Base-by-base conservation (phyloP, 305 asterid genomes). In the Lippia alba region DNA sequence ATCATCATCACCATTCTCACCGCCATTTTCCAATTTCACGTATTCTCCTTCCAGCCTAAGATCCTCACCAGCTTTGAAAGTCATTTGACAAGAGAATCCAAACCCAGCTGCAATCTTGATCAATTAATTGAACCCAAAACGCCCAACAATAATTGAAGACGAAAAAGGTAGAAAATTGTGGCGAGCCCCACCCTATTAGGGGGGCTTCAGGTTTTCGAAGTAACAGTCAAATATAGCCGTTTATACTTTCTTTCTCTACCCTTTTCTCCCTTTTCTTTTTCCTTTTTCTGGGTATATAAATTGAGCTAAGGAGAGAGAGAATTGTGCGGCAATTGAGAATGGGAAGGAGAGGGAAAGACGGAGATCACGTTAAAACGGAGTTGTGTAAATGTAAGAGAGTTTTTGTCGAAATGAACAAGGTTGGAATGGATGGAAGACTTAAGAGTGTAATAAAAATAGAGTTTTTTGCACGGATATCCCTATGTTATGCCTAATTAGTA, bases 21-120 rank as follows among this genome's bases (percentile, higher is more conserved):
- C 64, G 24, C 70, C 81, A 51, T 33, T 80, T 72, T 79, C 83
- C 69, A 81, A 79, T 72, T 78, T 80, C 71, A 80, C 81, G 76
- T 82, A 81, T 70, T 72, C 79, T 1, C 56, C 71, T 20, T 24
- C 79, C 65, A 61, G 5, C 72, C 49, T 39, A 34, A 71, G 79
- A 70, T 79, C 80, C 58, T 57, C 80, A 71, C 65, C 65, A 14
- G 67, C 66, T 46, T 17, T 65, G 72, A 65, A 70, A 46, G 80
- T 74, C 84, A 80, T 80, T 64, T 39, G 54, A 66, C 46, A 49
- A 55, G 45, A 44, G 17, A 41, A 66, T 66, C 55, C 8, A 61
- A 33, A 61, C 70, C 68, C 55, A 33, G 12, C 17, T 32, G 10
- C 5, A 44, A 36, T 24, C 16, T 41, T 14, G 49, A 50, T 59